Evolutionary conservation across 768 basidiomycete genomes (phyloP), one percentile per base, ranked within the genome.

Genomic region (Grammothele lineata): DNA sequence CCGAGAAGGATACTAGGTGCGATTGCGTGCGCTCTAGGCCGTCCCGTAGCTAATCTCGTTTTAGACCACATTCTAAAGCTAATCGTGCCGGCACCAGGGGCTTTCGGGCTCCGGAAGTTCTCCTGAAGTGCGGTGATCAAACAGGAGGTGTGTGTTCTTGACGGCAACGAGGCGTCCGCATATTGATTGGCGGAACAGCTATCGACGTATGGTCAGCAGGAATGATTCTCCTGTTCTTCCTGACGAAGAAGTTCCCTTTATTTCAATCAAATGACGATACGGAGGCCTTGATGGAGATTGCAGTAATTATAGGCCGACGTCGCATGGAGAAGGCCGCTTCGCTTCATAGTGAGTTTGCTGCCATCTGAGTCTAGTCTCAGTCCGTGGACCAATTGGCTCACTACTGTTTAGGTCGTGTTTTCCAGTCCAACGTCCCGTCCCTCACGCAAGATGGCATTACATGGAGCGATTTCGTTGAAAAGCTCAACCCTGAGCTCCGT

Each of bases 181-280:
- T 18, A 17, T 1, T 23, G 14, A 36, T 33, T 21, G 19, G 5
- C 26, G 14, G n/a, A n/a, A 37, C 61, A 99, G 96, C 95, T 2
- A 86, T 98, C 61, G 96, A 99, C 57, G 80, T 98, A 37, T 99
- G 96, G 96, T 86, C 94, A 0, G 90, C 82, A 6, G 96, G 96
- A 0, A 83, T 85, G 59, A 96, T 97, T 43, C 67, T 99, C 0
- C 75, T 98, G 5, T 94, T 94, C 69, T 94, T 97, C 69, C 73
- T 99, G 27, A 85, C 85, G 0, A 78, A 82, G 36, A 96, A 95
- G 56, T 99, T 97, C 60, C 96, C 96, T 1, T 67, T 97, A 23
- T 93, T 98, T 68, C 87, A 92, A 56, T 92, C 93, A 17, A 87
- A 79, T 57, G 92, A 98, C 58, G 96, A 99, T 61, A 78, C 85